Evolutionary conservation across 768 basidiomycete species (phyloP), one percentile per base, ranked within the genome.

Genomic region (Boletus pseudopeckii): DNA sequence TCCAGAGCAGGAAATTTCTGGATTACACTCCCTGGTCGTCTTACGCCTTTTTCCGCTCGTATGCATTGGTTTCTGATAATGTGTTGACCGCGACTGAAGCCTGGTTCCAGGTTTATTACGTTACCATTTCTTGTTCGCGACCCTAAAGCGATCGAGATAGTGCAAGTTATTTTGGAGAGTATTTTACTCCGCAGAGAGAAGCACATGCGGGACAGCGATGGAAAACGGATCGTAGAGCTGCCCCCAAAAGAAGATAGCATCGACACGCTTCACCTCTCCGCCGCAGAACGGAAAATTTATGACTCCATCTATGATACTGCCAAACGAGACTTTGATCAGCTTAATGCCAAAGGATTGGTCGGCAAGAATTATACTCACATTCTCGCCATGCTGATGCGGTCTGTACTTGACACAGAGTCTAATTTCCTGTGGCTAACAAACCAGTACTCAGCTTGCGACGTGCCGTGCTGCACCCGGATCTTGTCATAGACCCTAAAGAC

Each of bases 361-460:
- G 82, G 84, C 59, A 89, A 82, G 66, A 92, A 92, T 61, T 88
- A 89, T 68, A 88, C 90, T 18, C 84, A 91, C 68, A 92, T 94
- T 66, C 80, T 98, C 62, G 92, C 94, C 13, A 93, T 96, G 88
- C 77, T 98, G 30, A 96, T 96, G 91, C 82, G 86, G 92, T 92
- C 51, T 24, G 80, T 71, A 28, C 17, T 52, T 39, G 50, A 22
- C 28, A 47, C 6, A 15, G 17, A 3, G 4, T 50, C 30, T 42
- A 15, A 39, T 18, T 30, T 50, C 13, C 22, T 33, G 18, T 20
- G 30, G 50, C 48, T 59, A 42, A 66, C 45, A 14, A 40, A n/a
- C 24, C 45, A 34, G 56, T 42, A 15, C 45, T 7, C 59, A 93
- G 91, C 55, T 71, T 97, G 28, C 88, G 96, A 32, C 92, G 93